Conservation (phyloP, 129 eudicot genomes). For the Flaveria bidentis region DNA sequence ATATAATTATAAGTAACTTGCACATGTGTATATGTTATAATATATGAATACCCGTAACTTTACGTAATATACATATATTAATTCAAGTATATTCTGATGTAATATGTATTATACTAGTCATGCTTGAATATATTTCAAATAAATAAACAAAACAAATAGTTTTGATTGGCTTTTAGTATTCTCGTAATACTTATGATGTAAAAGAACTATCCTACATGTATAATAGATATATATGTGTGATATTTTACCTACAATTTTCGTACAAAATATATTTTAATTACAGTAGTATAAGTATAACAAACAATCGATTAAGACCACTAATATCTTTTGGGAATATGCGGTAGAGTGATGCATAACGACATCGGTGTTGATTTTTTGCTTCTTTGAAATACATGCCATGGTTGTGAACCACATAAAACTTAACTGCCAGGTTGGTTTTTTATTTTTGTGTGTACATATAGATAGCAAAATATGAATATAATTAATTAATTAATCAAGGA, state of each 20-base stretch:
- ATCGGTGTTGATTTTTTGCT: slow-evolving; percentile 25
- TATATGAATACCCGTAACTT: too few relatives aligned
- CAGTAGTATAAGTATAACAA: background rate
- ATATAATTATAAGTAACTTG: too few relatives aligned
- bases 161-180: too few relatives aligned
- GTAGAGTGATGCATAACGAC: slow-evolving; percentile 9
- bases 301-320: background rate
- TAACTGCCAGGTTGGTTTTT: slow-evolving; percentile 20
- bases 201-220: too few relatives aligned
- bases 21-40: too few relatives aligned
- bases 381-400: background rate
- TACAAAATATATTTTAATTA: background rate
- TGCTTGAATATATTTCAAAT: too few relatives aligned
- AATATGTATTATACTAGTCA: too few relatives aligned
- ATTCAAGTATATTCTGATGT: too few relatives aligned
- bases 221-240: too few relatives aligned
- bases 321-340: slow-evolving; percentile 1
- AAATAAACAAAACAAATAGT: too few relatives aligned
- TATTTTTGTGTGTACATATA: background rate
- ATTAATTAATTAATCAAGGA: background rate
- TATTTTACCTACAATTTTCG: background rate
- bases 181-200: too few relatives aligned
- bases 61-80: too few relatives aligned
- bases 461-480: background rate
- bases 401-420: slow-evolving; percentile 32